Conservation (phyloP, 164 flowering plant species). For the Berberis vulgaris region DNA sequence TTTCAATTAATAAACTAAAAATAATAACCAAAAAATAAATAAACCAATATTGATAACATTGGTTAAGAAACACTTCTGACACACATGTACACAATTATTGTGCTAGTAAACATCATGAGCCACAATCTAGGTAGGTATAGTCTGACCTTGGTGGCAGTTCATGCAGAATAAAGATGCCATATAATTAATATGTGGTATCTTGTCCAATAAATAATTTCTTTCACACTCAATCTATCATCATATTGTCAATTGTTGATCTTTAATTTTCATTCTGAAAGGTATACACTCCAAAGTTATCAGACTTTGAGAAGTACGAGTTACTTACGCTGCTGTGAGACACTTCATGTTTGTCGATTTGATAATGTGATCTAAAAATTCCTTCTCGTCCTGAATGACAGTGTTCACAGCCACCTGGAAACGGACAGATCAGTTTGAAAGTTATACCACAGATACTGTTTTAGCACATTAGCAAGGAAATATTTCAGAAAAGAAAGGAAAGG, state of each 20-base stretch:
- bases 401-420: constrained; percentile 87
- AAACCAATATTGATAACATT: too few species aligned
- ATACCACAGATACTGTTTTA: not conserved
- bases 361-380: constrained; percentile 83
- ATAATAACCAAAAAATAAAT: too few species aligned
- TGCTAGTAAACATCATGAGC: too few species aligned
- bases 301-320: not conserved
- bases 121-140: too few species aligned
- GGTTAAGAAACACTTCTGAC: too few species aligned
- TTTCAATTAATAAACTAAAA: too few species aligned
- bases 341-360: constrained; percentile 96
- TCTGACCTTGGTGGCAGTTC: too few species aligned
- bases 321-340: constrained; percentile 93
- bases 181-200: too few species aligned
- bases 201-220: too few species aligned
- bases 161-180: too few species aligned
- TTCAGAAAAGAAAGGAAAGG: too few species aligned
- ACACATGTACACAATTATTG: too few species aligned
- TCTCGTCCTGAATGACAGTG: constrained; percentile 83
- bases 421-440: not conserved
- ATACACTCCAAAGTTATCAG: not conserved
- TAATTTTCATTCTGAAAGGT: not conserved
- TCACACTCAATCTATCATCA: not conserved
- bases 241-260: not conserved
- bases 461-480: not conserved